phyloP scores from a whole-genome alignment of 2,329 filamentous ascomycete genomes.

The Nothopassalora personata region DNA sequence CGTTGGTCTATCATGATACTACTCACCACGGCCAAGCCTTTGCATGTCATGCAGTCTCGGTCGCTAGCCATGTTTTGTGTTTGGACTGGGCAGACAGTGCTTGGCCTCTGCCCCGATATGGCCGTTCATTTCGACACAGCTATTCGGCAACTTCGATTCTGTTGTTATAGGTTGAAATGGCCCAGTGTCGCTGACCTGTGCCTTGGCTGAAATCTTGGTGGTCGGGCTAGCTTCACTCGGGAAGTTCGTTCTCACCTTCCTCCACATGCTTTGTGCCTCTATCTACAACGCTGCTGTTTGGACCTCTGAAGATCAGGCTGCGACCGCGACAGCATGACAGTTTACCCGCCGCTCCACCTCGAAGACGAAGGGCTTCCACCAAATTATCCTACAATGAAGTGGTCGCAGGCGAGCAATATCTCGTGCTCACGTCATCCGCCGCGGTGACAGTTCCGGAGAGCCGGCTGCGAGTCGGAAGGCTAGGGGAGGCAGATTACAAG shows the following conservation, averaged over 20 bases:
- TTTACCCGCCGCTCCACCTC: conserved; percentile 1
- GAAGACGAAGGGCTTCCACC: background rate
- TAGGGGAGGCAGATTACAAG: background rate
- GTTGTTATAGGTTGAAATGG: no score
- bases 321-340: conserved; percentile 3
- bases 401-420: background rate
- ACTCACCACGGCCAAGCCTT: no score
- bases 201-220: background rate
- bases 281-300: conserved; percentile 1
- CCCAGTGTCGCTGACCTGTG: background rate
- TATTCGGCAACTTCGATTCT: no score
- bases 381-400: background rate
- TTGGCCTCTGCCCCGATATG: no score
- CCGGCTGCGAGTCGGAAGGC: background rate
- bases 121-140: no score
- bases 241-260: background rate
- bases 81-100: no score
- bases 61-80: no score
- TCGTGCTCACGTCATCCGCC: background rate
- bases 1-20: no score
- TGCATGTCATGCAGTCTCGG: no score
- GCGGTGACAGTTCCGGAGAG: background rate
- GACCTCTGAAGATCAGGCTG: conserved; percentile 8
- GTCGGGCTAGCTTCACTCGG: background rate
- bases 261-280: background rate